Conservation (phyloP, 352 stramenopile species). For the Phytophthora sp. region DNA sequence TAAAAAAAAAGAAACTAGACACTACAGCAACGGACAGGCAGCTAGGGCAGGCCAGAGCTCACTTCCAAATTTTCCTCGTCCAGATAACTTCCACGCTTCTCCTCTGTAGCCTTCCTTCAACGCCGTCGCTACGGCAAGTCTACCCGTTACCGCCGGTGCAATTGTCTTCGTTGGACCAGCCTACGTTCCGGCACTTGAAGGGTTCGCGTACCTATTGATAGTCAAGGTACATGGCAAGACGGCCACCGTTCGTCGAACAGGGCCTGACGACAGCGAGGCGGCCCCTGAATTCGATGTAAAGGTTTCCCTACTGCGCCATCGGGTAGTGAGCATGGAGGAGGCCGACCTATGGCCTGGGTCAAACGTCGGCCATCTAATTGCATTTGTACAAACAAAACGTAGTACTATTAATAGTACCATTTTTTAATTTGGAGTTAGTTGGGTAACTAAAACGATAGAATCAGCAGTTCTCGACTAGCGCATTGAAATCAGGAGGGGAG, state of each 20-base stretch:
- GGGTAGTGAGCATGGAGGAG: not conserved
- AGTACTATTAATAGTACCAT: too few relatives aligned
- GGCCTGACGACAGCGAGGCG: not conserved
- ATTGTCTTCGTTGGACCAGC: constrained; percentile 1
- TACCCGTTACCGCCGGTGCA: not conserved
- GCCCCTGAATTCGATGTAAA: too few relatives aligned
- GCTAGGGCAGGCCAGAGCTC: not conserved
- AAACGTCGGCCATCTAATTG: not conserved
- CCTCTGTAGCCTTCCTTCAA: too few relatives aligned
- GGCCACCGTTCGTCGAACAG: not conserved
- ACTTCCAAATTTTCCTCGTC: not conserved
- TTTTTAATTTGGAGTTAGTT: too few relatives aligned
- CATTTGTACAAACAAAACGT: not conserved
- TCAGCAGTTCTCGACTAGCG: too few relatives aligned
- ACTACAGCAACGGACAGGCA: not conserved
- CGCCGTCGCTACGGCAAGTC: too few relatives aligned
- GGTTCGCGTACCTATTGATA: not conserved
- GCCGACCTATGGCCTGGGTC: not conserved
- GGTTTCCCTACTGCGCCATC: not conserved
- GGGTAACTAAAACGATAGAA: too few relatives aligned
- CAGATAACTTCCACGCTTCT: not conserved
- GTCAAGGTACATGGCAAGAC: not conserved
- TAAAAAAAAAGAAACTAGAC: not conserved
- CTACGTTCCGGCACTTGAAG: too few relatives aligned
- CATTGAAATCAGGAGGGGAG: too few relatives aligned